These are phyloP conservation scores for Venturia carpophila DNA, from an alignment of 2,329 filamentous ascomycete species.

Conservation along the genomic window DNA sequence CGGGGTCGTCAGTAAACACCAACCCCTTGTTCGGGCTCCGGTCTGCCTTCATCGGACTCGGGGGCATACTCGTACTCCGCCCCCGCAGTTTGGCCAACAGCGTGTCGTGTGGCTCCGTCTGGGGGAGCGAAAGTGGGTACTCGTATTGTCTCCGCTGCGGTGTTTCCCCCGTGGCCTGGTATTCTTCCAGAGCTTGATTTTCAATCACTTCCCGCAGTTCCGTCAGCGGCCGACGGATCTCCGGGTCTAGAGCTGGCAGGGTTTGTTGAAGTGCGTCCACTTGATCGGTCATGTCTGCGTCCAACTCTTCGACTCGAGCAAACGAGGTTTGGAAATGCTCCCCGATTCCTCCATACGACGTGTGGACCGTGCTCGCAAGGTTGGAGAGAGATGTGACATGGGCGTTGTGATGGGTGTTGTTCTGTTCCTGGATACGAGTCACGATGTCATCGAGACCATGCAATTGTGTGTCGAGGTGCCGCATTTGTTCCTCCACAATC, in stretches of 20 bases:
- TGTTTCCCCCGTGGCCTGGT: constrained; percentile 76
- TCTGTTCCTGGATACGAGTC: constrained; percentile 69
- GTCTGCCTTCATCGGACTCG: constrained; percentile 34
- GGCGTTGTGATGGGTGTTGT: constrained; percentile 64
- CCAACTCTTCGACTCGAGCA: constrained; percentile 60
- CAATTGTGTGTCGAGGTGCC: constrained; percentile 82
- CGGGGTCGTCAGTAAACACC: constrained; percentile 23
- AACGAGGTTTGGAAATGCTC: constrained; percentile 62
- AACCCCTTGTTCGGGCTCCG: constrained; percentile 34
- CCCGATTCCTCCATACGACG: constrained; percentile 64
- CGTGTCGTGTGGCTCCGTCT: constrained; percentile 57
- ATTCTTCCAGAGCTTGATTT: constrained; percentile 62
- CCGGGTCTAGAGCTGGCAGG: constrained; percentile 52
- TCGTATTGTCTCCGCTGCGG: constrained; percentile 73
- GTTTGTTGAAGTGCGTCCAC: constrained; percentile 47
- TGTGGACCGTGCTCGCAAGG: constrained; percentile 60
- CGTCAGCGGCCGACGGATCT: constrained; percentile 60
- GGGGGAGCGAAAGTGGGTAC: constrained; percentile 72
- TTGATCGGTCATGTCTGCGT: constrained; percentile 51
- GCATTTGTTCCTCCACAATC: constrained; percentile 83
- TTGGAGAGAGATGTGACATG: constrained; percentile 59
- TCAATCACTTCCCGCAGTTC: constrained; percentile 64
- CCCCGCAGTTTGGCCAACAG: constrained; percentile 47
- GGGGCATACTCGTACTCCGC: constrained; percentile 22
- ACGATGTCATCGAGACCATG: constrained; percentile 86